phyloP scores from a whole-genome alignment of 305 asterid species.

The Nicotiana rustica region DNA sequence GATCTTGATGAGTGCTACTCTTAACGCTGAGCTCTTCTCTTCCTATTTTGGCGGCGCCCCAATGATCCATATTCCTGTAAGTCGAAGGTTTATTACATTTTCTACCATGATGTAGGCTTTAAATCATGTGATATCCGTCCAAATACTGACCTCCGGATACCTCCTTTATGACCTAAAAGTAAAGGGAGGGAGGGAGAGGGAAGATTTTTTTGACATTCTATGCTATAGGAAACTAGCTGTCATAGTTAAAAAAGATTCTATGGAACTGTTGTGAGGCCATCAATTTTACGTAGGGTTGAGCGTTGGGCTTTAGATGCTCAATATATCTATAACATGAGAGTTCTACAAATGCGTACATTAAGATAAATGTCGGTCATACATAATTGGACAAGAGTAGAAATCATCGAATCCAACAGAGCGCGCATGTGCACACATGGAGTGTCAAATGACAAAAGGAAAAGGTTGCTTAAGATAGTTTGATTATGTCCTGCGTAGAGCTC shows the following conservation, averaged over 20 bases:
- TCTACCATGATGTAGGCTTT: constrained; percentile 13
- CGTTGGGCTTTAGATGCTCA: constrained; percentile 1
- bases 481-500: neutral
- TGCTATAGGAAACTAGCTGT: constrained; percentile 8
- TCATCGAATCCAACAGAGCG: neutral
- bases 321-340: neutral
- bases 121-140: neutral
- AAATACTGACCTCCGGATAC: constrained; percentile 27
- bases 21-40: constrained; percentile 91
- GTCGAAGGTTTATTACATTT: constrained; percentile 40
- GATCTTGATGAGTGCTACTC: constrained; percentile 95
- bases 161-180: neutral
- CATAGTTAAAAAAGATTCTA: neutral
- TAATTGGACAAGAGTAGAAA: neutral
- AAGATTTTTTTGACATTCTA: neutral
- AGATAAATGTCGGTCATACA: neutral
- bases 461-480: neutral
- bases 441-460: constrained; percentile 11
- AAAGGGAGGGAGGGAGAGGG: constrained; percentile 5
- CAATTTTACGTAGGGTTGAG: neutral
- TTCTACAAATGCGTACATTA: neutral
- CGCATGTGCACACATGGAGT: constrained; percentile 25
- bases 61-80: constrained; percentile 83
- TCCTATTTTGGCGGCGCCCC: constrained; percentile 93
- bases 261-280: neutral